Base-by-base conservation (phyloP, 2,329 filamentous ascomycete species). In the Apiospora pterosperma region DNA sequence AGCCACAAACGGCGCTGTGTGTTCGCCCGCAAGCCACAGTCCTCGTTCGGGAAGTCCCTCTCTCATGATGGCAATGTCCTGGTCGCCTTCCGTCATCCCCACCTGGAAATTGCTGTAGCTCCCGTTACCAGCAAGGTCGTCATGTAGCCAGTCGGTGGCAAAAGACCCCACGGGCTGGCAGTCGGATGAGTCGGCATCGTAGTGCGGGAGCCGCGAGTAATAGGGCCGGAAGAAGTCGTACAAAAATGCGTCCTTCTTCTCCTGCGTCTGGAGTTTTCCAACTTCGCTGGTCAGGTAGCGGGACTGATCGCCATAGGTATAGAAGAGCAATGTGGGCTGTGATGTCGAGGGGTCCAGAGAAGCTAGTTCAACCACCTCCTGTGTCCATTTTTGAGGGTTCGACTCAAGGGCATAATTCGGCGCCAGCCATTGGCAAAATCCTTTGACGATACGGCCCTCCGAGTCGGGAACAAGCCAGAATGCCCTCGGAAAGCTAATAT, bases 1-100 rank as follows among this genome's bases (percentile, higher is more conserved):
- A 12, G 92, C 93, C 34, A 96, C 89, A 79, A 97, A 97, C 5
- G 94, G 93, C 63, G 92, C 90, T 25, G 93, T 97, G 78, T 97
- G 93, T 78, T 97, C 93, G 0, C 93, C 93, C 0, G 93, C 93
- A 69, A 97, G 82, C 93, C 93, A 97, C 10, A 97, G 74, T 0
- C 91, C 88, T 25, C 87, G 80, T 14, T 87, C 87, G 0, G 88
- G 89, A 68, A 91, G 70, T 0, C 90, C 89, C 44, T 84, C 78
- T 2, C 88, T 80, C 77, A 92, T 85, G 3, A 75, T 77, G 60
- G 90, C 85, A 59, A 97, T 87, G 74, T 96, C 91, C 64, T 82
- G 80, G 69, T 94, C 92, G 0, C 89, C 92, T 6, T 87, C 81
- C 69, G 87, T 80, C 59, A 95, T 74, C 0, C 92, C 93, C 19